These are phyloP conservation scores for Verticillium dahliae DNA, from an alignment of 2,329 filamentous ascomycete species.

Conservation along the genomic window DNA sequence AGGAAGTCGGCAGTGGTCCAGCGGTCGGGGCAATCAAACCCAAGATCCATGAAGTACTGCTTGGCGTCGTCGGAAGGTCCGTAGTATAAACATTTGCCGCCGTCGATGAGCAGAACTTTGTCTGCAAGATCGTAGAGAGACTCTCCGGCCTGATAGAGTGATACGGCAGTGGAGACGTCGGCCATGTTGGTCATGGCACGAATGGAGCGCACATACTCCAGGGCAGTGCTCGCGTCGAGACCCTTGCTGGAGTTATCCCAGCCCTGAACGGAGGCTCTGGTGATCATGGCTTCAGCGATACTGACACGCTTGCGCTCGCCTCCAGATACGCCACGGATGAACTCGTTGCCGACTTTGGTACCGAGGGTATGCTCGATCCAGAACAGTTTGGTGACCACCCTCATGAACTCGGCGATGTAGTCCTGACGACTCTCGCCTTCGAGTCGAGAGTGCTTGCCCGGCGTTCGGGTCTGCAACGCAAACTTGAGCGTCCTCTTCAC, in stretches of 20 bases:
- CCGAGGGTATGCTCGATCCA: conserved; percentile 61
- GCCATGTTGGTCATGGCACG: conserved; percentile 62
- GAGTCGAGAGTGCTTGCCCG: conserved; percentile 39
- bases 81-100: conserved; percentile 67
- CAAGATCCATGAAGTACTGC: conserved; percentile 63
- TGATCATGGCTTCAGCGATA: conserved; percentile 64
- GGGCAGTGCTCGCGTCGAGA: conserved; percentile 57
- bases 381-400: conserved; percentile 62
- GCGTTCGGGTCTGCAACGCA: conserved; percentile 56
- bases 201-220: conserved; percentile 60
- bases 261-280: conserved; percentile 55
- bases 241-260: conserved; percentile 68
- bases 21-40: conserved; percentile 64
- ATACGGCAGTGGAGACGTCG: conserved; percentile 52
- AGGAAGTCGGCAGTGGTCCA: conserved; percentile 72
- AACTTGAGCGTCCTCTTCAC: conserved; percentile 63
- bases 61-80: conserved; percentile 58
- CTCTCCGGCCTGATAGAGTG: conserved; percentile 58
- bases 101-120: conserved; percentile 61
- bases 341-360: conserved; percentile 63
- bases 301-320: conserved; percentile 69
- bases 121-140: conserved; percentile 52
- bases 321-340: conserved; percentile 54
- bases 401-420: conserved; percentile 44
- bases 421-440: conserved; percentile 54